phyloP scores from a whole-genome alignment of 345 rosid genomes.

The Eucalyptus marginata region DNA sequence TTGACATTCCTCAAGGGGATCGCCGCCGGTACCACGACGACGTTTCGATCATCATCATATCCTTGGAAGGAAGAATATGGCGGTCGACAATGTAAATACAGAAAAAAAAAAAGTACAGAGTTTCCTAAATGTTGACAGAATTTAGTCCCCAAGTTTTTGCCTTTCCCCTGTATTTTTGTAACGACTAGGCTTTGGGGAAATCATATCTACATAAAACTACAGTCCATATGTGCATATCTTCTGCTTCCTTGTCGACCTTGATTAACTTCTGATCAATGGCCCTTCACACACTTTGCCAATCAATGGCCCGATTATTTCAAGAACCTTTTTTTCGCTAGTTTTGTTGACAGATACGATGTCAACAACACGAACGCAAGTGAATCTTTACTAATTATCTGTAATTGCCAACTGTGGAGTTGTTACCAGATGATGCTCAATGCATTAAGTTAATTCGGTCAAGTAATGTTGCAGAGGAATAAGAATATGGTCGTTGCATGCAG shows the following conservation, averaged over 20 bases:
- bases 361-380: neutral
- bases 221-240: neutral
- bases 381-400: neutral
- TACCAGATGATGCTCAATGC: neutral
- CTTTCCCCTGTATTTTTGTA: neutral
- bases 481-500: neutral
- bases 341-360: neutral
- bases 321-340: neutral
- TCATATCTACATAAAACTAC: neutral
- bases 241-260: neutral
- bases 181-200: neutral
- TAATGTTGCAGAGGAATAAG: neutral
- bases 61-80: constrained; percentile 95
- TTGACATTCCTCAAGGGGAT: constrained; percentile 89
- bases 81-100: constrained; percentile 52
- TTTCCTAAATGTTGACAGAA: neutral
- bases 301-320: neutral
- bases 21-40: constrained; percentile 90
- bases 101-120: neutral
- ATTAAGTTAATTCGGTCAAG: neutral
- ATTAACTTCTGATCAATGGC: neutral
- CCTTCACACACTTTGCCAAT: neutral
- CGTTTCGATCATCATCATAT: constrained; percentile 72
- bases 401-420: neutral
- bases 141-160: neutral